Percentiles rank a stretch among this genome's conserved stretches.
These are phyloP conservation scores for Pseudogymnoascus sp. DNA, from an alignment of 2,329 filamentous ascomycete species.

Conservation along the genomic window DNA sequence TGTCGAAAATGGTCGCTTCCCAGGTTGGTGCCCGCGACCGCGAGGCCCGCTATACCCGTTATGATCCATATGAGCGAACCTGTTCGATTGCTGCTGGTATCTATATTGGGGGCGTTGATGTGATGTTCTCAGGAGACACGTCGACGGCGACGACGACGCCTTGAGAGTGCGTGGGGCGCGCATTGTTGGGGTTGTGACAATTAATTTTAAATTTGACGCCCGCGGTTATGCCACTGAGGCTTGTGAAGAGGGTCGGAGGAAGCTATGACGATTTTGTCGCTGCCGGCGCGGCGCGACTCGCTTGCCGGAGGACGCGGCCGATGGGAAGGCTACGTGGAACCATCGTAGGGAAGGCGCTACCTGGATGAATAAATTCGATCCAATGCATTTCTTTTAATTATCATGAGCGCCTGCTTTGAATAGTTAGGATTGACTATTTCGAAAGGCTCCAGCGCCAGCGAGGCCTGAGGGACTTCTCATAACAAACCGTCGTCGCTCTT, in stretches of 20 bases:
- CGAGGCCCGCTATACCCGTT: background rate
- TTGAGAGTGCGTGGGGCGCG: slow-evolving; percentile 3
- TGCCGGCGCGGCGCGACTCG: background rate
- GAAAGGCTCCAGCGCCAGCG: background rate
- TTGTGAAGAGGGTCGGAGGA: background rate
- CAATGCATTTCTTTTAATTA: slow-evolving; percentile 2
- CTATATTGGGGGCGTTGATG: slow-evolving; percentile 3
- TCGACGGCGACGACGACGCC: background rate
- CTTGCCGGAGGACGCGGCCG: slow-evolving; percentile 3
- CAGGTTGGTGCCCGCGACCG: background rate
- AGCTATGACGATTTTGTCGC: slow-evolving; percentile 7
- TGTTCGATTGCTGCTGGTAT: background rate
- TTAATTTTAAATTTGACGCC: slow-evolving; percentile 6
- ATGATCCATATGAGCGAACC: slow-evolving; percentile 3
- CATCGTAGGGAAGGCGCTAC: slow-evolving; percentile 1
- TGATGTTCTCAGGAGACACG: background rate
- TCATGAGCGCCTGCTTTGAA: background rate
- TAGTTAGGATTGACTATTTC: background rate
- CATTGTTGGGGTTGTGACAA: background rate
- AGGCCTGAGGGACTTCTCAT: background rate
- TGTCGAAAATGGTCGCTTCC: slow-evolving; percentile 18
- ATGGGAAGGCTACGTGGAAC: slow-evolving; percentile 8
- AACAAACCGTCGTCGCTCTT: background rate
- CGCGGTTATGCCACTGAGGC: slow-evolving; percentile 5
- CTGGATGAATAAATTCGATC: slow-evolving; percentile 5